Conservation (phyloP, 768 basidiomycete species). For the Bullera alba region DNA sequence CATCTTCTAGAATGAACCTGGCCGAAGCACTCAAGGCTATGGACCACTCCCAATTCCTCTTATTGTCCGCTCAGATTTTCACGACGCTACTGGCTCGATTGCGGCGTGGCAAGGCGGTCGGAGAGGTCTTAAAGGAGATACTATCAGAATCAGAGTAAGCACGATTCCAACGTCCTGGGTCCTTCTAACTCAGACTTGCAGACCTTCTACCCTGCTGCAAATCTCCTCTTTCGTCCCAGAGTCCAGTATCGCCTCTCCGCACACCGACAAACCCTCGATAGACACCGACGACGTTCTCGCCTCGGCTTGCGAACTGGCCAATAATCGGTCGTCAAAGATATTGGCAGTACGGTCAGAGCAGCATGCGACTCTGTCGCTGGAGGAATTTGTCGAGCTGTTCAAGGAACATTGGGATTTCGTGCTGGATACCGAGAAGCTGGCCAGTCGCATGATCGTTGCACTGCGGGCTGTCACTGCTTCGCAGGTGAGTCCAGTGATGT, state of each 20-base stretch:
- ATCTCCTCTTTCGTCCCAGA: slow-evolving; percentile 5
- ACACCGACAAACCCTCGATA: slow-evolving; percentile 45
- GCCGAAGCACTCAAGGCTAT: slow-evolving; percentile 59
- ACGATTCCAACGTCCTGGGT: too few species aligned
- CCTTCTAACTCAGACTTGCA: background rate
- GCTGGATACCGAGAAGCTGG: slow-evolving; percentile 74
- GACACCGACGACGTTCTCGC: slow-evolving; percentile 71
- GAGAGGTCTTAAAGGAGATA: slow-evolving; percentile 48
- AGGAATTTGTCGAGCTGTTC: slow-evolving; percentile 73
- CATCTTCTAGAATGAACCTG: slow-evolving; percentile 44
- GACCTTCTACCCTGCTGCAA: slow-evolving; percentile 4
- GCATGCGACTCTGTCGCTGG: slow-evolving; percentile 64
- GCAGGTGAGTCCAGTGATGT: slow-evolving; percentile 54
- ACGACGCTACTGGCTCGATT: slow-evolving; percentile 59
- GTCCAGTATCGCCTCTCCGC: slow-evolving; percentile 3
- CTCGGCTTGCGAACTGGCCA: slow-evolving; percentile 75
- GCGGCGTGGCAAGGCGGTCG: slow-evolving; percentile 55
- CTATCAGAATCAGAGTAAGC: slow-evolving; percentile 18
- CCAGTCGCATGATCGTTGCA: slow-evolving; percentile 85
- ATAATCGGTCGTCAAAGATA: slow-evolving; percentile 73
- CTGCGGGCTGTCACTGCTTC: slow-evolving; percentile 75
- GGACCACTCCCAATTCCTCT: slow-evolving; percentile 62
- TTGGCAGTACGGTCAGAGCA: slow-evolving; percentile 68
- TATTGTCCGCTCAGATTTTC: slow-evolving; percentile 59
- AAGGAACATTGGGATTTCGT: slow-evolving; percentile 85